Conservation (phyloP, 768 basidiomycete species). For the Lactarius evosmus region DNA sequence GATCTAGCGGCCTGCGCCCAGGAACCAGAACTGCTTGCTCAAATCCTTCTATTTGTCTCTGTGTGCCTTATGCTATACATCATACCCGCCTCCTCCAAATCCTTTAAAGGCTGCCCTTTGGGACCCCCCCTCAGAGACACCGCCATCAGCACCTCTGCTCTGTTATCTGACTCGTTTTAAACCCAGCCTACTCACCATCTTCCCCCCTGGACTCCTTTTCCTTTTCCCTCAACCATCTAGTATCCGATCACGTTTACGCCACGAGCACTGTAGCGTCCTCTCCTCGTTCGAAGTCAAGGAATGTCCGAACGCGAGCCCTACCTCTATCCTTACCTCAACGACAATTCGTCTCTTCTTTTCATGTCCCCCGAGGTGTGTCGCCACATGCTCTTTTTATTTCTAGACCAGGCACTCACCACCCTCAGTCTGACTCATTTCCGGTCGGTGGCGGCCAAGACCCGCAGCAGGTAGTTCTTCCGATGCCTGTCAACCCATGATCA, state of each 20-base stretch:
- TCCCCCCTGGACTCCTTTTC: background rate
- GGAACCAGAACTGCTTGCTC: background rate
- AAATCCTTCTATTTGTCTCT: conserved; percentile 9
- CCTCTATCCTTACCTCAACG: background rate
- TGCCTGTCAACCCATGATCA: background rate
- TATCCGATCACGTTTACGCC: conserved; percentile 4
- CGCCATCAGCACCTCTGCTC: conserved; percentile 14
- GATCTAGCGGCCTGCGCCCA: conserved; percentile 11
- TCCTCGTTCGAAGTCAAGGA: background rate
- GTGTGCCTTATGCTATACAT: conserved; percentile 14
- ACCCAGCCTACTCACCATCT: background rate
- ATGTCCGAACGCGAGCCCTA: conserved; percentile 10
- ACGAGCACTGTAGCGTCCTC: background rate
- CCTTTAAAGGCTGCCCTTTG: conserved; percentile 11
- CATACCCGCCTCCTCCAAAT: background rate
- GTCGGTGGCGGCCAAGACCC: conserved; percentile 13
- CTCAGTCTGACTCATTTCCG: conserved; percentile 16
- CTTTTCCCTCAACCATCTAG: background rate
- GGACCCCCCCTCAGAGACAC: conserved; percentile 8
- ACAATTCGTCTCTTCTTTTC: conserved; percentile 6
- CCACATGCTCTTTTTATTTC: background rate
- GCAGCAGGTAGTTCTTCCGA: conserved; percentile 16
- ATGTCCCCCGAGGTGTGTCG: conserved; percentile 9
- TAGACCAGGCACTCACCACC: conserved; percentile 8
- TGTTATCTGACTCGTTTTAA: conserved; percentile 20